A percentile compares a stretch with the other conserved stretches of the same genome.
Conservation (phyloP, 805 yeast genomes). For the Sugiyamaella americana region DNA sequence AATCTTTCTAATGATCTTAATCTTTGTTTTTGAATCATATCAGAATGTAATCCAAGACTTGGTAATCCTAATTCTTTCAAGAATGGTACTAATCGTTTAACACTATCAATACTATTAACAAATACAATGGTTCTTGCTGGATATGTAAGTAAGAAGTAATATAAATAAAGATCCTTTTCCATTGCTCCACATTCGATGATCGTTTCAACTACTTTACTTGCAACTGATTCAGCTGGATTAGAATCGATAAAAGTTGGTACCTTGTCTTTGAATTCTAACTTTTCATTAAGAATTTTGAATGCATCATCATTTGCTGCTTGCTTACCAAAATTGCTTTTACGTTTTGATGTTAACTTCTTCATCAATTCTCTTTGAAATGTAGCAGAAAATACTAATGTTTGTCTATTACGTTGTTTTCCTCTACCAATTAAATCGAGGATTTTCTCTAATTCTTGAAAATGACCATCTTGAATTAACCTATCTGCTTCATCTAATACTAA, state of each 20-base stretch:
- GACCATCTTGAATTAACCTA: constrained; percentile 89
- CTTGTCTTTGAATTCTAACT: constrained; percentile 62
- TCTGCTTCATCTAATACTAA: constrained; percentile 93
- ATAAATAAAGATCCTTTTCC: constrained; percentile 84
- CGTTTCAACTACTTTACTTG: constrained; percentile 72
- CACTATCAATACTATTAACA: constrained; percentile 93
- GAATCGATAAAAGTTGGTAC: constrained; percentile 73
- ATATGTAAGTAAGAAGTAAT: constrained; percentile 78
- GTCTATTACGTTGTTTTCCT: constrained; percentile 44
- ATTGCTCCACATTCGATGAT: constrained; percentile 84
- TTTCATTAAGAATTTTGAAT: constrained; percentile 55
- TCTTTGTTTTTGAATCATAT: constrained; percentile 93
- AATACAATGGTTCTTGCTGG: constrained; percentile 88
- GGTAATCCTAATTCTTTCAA: constrained; percentile 61
- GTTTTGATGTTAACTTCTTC: constrained; percentile 54
- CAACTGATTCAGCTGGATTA: constrained; percentile 76
- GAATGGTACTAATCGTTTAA: constrained; percentile 74
- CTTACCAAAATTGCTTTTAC: constrained; percentile 20
- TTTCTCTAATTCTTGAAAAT: constrained; percentile 85
- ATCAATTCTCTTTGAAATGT: constrained; percentile 83
- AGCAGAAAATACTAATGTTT: constrained; percentile 91
- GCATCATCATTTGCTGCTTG: constrained; percentile 45
- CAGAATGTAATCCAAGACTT: constrained; percentile 77
- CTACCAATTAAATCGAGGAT: constrained; percentile 65
- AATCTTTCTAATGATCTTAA: constrained; percentile 79